Evolutionary conservation across 2,329 filamentous ascomycete species (phyloP).

Genomic region (Venturia pyrina): DNA sequence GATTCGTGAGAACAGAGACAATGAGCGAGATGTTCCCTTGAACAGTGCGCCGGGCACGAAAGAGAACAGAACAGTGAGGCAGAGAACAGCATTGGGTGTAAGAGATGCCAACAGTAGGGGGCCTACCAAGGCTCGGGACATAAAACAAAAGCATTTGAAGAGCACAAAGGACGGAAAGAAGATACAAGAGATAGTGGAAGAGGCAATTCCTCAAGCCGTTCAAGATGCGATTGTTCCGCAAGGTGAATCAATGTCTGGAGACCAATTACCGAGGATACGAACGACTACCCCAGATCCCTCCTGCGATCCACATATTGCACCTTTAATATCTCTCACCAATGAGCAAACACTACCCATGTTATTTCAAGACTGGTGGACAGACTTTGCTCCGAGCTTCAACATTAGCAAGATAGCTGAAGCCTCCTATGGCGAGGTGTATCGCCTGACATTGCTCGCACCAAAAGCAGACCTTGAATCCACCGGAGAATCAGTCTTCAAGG

Average conservation of each 20-base stretch:
- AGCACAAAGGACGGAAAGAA: background rate
- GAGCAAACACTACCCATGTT: background rate
- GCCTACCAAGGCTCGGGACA: background rate
- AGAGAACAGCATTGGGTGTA: background rate
- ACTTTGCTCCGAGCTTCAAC: constrained; percentile 25
- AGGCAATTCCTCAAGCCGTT: background rate
- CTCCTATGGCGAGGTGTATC: constrained; percentile 57
- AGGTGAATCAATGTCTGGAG: background rate
- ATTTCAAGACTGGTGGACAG: constrained; percentile 9
- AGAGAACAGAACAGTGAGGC: background rate
- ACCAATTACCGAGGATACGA: background rate
- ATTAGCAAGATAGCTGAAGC: constrained; percentile 56
- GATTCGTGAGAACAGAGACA: background rate
- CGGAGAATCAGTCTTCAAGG: constrained; percentile 39
- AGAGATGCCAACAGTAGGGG: background rate
- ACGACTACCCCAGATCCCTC: background rate
- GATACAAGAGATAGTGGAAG: background rate
- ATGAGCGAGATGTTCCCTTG: background rate
- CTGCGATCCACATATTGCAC: constrained; percentile 6
- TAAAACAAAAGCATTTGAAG: background rate
- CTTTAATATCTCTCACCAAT: constrained; percentile 7
- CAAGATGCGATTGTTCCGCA: background rate
- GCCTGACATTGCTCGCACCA: constrained; percentile 33
- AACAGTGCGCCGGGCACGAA: background rate
- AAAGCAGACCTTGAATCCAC: constrained; percentile 19